Evolutionary conservation across 2,329 filamentous ascomycete genomes (phyloP).

Genomic region (Penicillium sp.): DNA sequence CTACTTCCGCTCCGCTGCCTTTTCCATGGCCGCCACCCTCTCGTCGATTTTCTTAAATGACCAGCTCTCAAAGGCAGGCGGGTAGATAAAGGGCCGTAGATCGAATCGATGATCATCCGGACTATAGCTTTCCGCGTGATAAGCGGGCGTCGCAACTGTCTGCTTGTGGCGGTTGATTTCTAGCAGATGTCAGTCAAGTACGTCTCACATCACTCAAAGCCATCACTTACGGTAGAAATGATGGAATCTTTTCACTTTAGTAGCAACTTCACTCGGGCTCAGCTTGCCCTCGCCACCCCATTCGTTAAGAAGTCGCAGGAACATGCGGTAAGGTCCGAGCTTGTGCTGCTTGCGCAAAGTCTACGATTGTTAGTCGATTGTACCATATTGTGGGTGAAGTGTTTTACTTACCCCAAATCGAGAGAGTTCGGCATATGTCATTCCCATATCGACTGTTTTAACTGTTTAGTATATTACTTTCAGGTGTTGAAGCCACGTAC

Average conservation of each 20-base stretch:
- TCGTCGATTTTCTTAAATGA: slow-evolving; percentile 37
- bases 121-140: slow-evolving; percentile 10
- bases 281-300: slow-evolving; percentile 10
- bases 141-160: slow-evolving; percentile 9
- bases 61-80: slow-evolving; percentile 11
- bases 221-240: slow-evolving; percentile 5
- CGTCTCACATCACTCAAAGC: background rate
- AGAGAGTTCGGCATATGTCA: slow-evolving; percentile 10
- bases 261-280: slow-evolving; percentile 7
- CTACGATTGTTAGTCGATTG: background rate
- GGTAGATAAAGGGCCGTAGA: slow-evolving; percentile 10
- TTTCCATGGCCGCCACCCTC: slow-evolving; percentile 26
- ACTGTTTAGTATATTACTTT: slow-evolving; percentile 1
- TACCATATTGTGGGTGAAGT: background rate
- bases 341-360: slow-evolving; percentile 7
- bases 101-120: slow-evolving; percentile 11
- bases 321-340: slow-evolving; percentile 11
- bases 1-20: background rate
- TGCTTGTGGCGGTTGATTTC: slow-evolving; percentile 12
- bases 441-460: slow-evolving; percentile 6
- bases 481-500: too few relatives aligned
- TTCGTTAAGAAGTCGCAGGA: slow-evolving; percentile 7
- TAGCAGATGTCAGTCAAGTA: background rate
- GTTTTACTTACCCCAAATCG: slow-evolving; percentile 3
- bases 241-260: slow-evolving; percentile 10